Conservation (phyloP, 1,139 yeast species). For the Suhomyces bribrorum region DNA sequence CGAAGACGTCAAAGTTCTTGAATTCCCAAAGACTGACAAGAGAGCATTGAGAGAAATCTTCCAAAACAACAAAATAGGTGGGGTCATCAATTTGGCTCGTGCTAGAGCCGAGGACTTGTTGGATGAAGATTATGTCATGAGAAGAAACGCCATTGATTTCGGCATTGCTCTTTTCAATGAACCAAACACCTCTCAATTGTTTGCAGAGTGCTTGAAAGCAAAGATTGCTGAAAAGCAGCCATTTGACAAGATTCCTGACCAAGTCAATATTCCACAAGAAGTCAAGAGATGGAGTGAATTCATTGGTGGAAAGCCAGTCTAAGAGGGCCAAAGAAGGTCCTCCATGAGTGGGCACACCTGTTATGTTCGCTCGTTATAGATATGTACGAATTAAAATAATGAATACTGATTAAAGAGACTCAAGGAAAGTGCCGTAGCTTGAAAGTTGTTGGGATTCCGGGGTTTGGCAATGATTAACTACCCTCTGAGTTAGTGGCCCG, state of each 20-base stretch:
- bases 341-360: too few species aligned
- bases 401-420: not conserved
- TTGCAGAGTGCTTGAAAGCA: slow-evolving; percentile 77
- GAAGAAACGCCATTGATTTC: slow-evolving; percentile 98
- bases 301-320: slow-evolving; percentile 88
- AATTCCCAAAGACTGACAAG: slow-evolving; percentile 90
- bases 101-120: slow-evolving; percentile 82
- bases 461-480: too few species aligned
- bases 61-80: slow-evolving; percentile 78
- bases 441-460: too few species aligned
- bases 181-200: slow-evolving; percentile 86
- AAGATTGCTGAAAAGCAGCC: slow-evolving; percentile 62
- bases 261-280: slow-evolving; percentile 71
- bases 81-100: slow-evolving; percentile 88
- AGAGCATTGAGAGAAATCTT: slow-evolving; percentile 90
- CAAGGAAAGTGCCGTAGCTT: too few species aligned
- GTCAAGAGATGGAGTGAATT: slow-evolving; percentile 96
- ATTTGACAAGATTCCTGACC: slow-evolving; percentile 42
- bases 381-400: not conserved
- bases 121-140: slow-evolving; percentile 94
- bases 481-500: too few species aligned
- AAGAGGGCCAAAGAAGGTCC: too few species aligned
- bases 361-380: too few species aligned
- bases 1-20: slow-evolving; percentile 64
- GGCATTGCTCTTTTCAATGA: slow-evolving; percentile 95